phyloP scores from a whole-genome alignment of 345 rosid species.

The Linum lewisii region DNA sequence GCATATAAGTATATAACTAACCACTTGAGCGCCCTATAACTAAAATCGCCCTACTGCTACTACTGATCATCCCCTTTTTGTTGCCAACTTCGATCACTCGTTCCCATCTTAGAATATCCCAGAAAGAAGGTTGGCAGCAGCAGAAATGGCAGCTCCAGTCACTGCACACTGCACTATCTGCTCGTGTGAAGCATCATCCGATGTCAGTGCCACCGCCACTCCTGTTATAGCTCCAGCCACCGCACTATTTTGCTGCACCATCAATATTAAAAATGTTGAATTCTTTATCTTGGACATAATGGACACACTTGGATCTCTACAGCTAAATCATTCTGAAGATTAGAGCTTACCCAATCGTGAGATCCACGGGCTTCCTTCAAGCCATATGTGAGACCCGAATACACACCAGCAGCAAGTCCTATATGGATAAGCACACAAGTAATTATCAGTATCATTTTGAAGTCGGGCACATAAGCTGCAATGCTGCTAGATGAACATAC shows the following conservation, averaged over 20 bases:
- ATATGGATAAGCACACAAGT: constrained; percentile 3
- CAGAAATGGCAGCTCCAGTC: constrained; percentile 84
- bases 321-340: too few species aligned
- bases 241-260: constrained; percentile 69
- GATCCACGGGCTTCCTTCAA: constrained; percentile 77
- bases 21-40: too few species aligned
- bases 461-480: too few species aligned
- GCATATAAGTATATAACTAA: too few species aligned
- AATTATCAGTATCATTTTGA: neutral
- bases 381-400: constrained; percentile 84
- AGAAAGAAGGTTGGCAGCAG: constrained; percentile 73
- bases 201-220: constrained; percentile 54
- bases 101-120: constrained; percentile 38
- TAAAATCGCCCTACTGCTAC: too few species aligned
- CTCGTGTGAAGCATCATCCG: constrained; percentile 60
- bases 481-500: constrained; percentile 30
- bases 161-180: constrained; percentile 78
- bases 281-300: too few species aligned
- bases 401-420: constrained; percentile 87
- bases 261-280: neutral
- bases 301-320: too few species aligned
- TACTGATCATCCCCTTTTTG: too few species aligned
- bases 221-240: constrained; percentile 95
- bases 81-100: too few species aligned
- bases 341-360: constrained; percentile 68